Base-by-base conservation (phyloP, 1,284 basidiomycete genomes). In the Trametes sp. region DNA sequence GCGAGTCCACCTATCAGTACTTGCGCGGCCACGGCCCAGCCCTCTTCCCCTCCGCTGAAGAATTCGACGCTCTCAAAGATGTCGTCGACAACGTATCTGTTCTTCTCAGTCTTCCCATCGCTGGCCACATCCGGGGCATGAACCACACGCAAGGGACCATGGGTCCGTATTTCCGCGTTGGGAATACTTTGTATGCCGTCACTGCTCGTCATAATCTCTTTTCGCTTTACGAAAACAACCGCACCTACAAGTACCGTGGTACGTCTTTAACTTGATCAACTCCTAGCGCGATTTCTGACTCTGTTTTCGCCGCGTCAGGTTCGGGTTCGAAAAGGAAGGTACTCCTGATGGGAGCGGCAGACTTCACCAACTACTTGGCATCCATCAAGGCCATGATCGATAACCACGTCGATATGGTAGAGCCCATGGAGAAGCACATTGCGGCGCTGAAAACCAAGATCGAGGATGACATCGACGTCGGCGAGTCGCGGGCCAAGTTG, bases 271-370 rank as follows among this genome's bases (percentile, higher is more conserved):
- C 19, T 35, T 33, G 4, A 7, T 9, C 31, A 51, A 16, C 3
- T 2, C 11, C 11, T 4, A 36, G 35, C 2, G 4, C 45, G 4
- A n/a, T 28, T 14, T 49, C 46, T 49, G 46, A 49, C 46, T 49
- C 7, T 49, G 21, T 21, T 26, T 4, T 9, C 26, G 16, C 46
- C 16, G 46, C 28, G 45, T n/a, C n/a, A n/a, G n/a, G n/a, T n/a
- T n/a, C n/a, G n/a, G 45, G 23, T 5, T 13, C 46, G 8, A 49
- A 49, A 28, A 49, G 29, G 26, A 42, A 80, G 50, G 80, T 81
- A 57, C n/a, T 80, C 38, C 28, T 80, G 3, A 78, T 80, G 78
- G 75, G 77, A 56, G 46, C 29, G 33, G 36, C n/a, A 0, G 75
- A 74, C 0, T 80, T 78, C 76, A 62, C 35, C 6, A 63, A 75